phyloP scores from a whole-genome alignment of 1,284 basidiomycete species.

The Ganoderma lingzhi region DNA sequence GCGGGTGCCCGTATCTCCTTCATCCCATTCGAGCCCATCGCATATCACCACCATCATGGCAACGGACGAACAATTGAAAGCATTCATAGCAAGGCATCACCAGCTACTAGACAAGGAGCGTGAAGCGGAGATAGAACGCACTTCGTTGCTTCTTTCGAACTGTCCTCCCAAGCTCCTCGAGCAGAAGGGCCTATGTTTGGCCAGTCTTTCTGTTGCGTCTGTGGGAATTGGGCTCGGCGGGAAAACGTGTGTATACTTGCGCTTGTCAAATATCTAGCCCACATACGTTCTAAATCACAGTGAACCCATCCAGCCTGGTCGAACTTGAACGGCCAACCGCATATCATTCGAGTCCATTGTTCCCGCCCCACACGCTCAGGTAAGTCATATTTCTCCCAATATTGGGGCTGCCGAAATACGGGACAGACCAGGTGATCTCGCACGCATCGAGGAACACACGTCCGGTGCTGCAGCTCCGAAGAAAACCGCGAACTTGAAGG shows the following conservation, averaged over 20 bases:
- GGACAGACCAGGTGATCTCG: slow-evolving; percentile 71
- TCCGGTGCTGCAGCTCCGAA: slow-evolving; percentile 49
- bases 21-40: neutral
- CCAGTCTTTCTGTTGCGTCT: slow-evolving; percentile 73
- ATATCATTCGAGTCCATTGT: slow-evolving; percentile 73
- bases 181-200: slow-evolving; percentile 85
- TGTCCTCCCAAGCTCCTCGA: slow-evolving; percentile 88
- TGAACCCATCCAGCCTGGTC: slow-evolving; percentile 68
- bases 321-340: slow-evolving; percentile 88
- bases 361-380: slow-evolving; percentile 90
- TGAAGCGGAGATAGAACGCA: slow-evolving; percentile 85
- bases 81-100: slow-evolving; percentile 80
- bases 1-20: neutral
- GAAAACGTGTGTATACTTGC: slow-evolving; percentile 72
- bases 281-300: neutral
- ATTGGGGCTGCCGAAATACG: slow-evolving; percentile 17
- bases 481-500: slow-evolving; percentile 48
- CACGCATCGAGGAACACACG: slow-evolving; percentile 80
- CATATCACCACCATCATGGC: slow-evolving; percentile 32
- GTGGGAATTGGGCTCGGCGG: slow-evolving; percentile 88
- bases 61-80: slow-evolving; percentile 53
- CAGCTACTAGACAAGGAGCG: slow-evolving; percentile 77
- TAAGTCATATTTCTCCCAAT: slow-evolving; percentile 38
- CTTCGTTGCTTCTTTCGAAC: slow-evolving; percentile 82
- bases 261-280: neutral